A percentile compares a stretch with the other conserved stretches of the same genome.
These are phyloP conservation scores for Hericium coralloides DNA, from an alignment of 768 basidiomycete species.

Conservation along the genomic window DNA sequence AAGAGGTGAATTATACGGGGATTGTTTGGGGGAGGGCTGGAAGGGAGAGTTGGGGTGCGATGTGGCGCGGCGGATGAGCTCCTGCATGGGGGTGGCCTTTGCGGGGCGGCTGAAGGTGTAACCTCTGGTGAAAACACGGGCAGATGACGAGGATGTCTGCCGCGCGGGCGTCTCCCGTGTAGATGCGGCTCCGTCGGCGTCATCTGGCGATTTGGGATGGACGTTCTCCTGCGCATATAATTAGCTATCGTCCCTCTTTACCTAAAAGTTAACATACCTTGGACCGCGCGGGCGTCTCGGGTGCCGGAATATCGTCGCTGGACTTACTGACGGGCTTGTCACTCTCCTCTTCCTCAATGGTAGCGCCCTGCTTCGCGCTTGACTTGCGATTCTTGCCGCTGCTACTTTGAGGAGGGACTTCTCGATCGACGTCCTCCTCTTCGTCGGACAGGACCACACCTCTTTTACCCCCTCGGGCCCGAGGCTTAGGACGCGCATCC, in stretches of 20 bases:
- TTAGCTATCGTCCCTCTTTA: conserved; percentile 1
- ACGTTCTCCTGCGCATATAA: neutral
- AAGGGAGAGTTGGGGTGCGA: conserved; percentile 60
- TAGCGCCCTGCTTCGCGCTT: neutral
- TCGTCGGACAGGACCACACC: conserved; percentile 15
- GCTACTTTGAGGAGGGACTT: neutral
- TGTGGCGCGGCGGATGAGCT: conserved; percentile 65
- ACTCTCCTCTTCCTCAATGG: neutral
- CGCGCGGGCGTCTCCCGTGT: neutral
- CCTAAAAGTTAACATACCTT: neutral
- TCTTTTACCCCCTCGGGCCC: conserved; percentile 4
- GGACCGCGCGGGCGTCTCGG: neutral
- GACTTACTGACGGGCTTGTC: too few relatives aligned
- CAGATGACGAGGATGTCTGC: neutral
- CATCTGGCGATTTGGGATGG: neutral
- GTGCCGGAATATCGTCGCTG: too few relatives aligned
- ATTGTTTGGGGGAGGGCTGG: conserved; percentile 20
- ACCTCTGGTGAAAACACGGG: neutral
- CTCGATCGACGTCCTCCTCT: conserved; percentile 7
- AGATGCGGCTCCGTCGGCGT: neutral
- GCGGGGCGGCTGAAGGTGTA: conserved; percentile 8
- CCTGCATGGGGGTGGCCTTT: conserved; percentile 59
- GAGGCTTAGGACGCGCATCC: neutral
- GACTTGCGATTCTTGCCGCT: too few relatives aligned
- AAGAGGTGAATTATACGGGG: conserved; percentile 49